phyloP scores from a whole-genome alignment of 345 rosid genomes.

The Reutealis trisperma region DNA sequence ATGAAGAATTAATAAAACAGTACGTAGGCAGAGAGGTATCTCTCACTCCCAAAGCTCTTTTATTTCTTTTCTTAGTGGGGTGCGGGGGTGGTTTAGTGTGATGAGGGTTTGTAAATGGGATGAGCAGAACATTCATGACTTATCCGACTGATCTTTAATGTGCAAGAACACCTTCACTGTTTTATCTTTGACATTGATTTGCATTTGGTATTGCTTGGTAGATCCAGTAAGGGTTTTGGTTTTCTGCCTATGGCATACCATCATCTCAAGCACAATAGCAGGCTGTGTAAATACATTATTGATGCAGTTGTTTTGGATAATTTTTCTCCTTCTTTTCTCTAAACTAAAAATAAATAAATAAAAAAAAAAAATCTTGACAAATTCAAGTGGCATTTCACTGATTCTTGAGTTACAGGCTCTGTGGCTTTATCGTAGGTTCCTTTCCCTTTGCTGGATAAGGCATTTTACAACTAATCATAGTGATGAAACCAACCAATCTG shows the following conservation, averaged over 20 bases:
- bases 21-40: constrained; percentile 87
- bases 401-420: constrained; percentile 50
- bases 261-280: not conserved
- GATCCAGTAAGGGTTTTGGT: not conserved
- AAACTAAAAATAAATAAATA: no score
- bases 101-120: not conserved
- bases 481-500: constrained; percentile 16
- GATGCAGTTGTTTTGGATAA: not conserved
- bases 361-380: not conserved
- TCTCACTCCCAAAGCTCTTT: not conserved
- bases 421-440: constrained; percentile 87
- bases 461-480: constrained; percentile 31
- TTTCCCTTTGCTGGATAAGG: constrained; percentile 55
- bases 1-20: constrained; percentile 58
- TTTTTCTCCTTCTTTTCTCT: not conserved
- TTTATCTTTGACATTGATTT: not conserved
- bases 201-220: not conserved
- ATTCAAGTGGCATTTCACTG: not conserved
- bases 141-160: not conserved
- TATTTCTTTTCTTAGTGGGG: not conserved
- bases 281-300: not conserved
- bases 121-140: not conserved
- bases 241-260: not conserved
- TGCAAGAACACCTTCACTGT: not conserved
- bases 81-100: no score